These are phyloP conservation scores for Blumeria hordei DNA, from an alignment of 2,329 filamentous ascomycete species.

Conservation along the genomic window DNA sequence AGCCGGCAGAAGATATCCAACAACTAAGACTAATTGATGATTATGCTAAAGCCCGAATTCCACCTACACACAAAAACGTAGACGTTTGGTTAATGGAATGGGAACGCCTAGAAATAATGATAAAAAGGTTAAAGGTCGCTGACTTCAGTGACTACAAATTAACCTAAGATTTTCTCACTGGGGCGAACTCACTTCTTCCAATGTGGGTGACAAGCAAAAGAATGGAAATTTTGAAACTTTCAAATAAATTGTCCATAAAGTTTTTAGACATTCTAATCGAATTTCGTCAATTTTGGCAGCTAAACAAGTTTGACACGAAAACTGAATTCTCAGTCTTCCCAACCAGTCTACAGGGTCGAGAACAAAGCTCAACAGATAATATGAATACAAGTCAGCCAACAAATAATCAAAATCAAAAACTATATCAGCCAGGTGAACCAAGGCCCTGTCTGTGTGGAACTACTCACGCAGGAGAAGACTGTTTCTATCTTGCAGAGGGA, in stretches of 20 bases:
- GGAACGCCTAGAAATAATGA: neutral
- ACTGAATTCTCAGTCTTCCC: neutral
- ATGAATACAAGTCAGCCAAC: too few relatives aligned
- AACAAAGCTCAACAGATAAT: neutral
- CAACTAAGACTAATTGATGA: neutral
- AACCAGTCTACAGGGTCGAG: neutral
- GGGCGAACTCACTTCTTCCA: neutral
- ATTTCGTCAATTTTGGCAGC: neutral
- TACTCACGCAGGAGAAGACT: neutral
- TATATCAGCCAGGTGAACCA: too few relatives aligned
- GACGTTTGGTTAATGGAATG: neutral
- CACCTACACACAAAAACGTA: neutral
- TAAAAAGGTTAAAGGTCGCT: neutral
- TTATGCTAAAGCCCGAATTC: neutral
- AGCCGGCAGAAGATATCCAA: neutral
- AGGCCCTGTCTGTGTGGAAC: neutral
- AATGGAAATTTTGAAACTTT: neutral
- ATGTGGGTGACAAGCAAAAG: slow-evolving; percentile 1
- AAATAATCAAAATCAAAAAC: too few relatives aligned
- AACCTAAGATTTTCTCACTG: neutral
- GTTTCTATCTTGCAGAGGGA: neutral
- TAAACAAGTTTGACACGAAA: neutral
- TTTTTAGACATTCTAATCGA: neutral
- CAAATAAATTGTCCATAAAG: neutral
- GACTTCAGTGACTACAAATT: neutral